Conservation (phyloP, 192 early-diverging fungal species). For the Helicostylum pulchrum region DNA sequence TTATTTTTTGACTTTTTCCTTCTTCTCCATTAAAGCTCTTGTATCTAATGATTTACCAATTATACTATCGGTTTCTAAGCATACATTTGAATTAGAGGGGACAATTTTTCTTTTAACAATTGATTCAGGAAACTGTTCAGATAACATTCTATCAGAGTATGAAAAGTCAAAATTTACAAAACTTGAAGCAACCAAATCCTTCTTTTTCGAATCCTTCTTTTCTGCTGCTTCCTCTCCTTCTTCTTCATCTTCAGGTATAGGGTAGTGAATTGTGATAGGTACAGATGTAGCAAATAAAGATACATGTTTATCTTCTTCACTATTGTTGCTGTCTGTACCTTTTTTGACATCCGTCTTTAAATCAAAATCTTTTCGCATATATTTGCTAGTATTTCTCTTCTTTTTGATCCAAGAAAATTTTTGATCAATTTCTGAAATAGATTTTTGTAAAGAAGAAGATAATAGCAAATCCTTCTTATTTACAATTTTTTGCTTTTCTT, state of each 20-base stretch:
- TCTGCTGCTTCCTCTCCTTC: neutral
- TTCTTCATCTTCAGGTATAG: neutral
- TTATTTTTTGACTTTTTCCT: neutral
- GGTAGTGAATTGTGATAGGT: constrained; percentile 11
- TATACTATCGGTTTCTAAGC: constrained; percentile 7
- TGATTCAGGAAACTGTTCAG: constrained; percentile 2
- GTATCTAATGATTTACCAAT: constrained; percentile 17
- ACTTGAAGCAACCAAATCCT: neutral
- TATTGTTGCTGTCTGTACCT: neutral
- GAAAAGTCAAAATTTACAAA: constrained; percentile 18
- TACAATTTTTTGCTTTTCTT: neutral
- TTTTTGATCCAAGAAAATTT: constrained; percentile 6
- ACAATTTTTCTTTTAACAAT: constrained; percentile 5
- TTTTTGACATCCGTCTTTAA: neutral
- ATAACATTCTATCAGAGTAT: constrained; percentile 12
- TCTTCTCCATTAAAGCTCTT: constrained; percentile 5
- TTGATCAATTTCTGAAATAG: neutral
- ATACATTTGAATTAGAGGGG: neutral
- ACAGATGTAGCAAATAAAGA: constrained; percentile 20
- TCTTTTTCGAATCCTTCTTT: neutral
- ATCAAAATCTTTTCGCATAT: neutral
- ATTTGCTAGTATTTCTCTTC: constrained; percentile 9
- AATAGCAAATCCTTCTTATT: neutral
- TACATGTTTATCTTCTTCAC: neutral
- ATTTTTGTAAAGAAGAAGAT: constrained; percentile 4